These are phyloP conservation scores for Zymoseptoria passerinii DNA, from an alignment of 2,329 filamentous ascomycete species.

Conservation along the genomic window DNA sequence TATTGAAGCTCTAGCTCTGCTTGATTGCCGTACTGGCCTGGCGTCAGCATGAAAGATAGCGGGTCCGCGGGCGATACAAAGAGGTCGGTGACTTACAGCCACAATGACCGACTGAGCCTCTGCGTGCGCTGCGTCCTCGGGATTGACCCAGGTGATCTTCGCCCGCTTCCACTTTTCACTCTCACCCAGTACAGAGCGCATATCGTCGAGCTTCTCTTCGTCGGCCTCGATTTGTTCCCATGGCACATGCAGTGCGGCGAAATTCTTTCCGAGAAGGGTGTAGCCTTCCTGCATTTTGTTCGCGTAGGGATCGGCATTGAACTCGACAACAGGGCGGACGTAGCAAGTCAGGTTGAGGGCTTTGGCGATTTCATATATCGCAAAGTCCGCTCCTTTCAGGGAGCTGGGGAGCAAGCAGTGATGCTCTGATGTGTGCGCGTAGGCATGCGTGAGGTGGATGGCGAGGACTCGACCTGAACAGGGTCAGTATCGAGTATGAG, in stretches of 20 bases:
- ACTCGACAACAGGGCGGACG: neutral
- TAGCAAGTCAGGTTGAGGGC: conserved; percentile 6
- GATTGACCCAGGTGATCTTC: neutral
- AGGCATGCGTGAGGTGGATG: conserved; percentile 17
- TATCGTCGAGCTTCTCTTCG: neutral
- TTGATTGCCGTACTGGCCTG: neutral
- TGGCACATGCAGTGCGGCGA: neutral
- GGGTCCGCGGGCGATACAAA: too few relatives aligned
- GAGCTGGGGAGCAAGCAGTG: conserved; percentile 13
- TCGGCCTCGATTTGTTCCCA: neutral
- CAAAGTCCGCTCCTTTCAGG: conserved; percentile 24
- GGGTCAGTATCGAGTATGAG: neutral
- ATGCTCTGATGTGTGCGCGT: conserved; percentile 16
- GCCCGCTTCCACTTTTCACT: neutral
- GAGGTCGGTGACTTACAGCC: neutral
- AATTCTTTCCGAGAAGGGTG: neutral
- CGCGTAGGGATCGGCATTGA: neutral
- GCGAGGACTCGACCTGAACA: conserved; percentile 12
- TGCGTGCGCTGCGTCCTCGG: neutral
- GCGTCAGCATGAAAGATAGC: neutral
- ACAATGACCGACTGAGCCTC: neutral
- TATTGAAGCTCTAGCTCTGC: neutral
- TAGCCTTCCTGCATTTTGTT: neutral
- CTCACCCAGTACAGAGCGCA: neutral
- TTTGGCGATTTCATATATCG: conserved; percentile 13